Conservation (phyloP, 805 yeast genomes). For the Kodamaea jinghongensis region DNA sequence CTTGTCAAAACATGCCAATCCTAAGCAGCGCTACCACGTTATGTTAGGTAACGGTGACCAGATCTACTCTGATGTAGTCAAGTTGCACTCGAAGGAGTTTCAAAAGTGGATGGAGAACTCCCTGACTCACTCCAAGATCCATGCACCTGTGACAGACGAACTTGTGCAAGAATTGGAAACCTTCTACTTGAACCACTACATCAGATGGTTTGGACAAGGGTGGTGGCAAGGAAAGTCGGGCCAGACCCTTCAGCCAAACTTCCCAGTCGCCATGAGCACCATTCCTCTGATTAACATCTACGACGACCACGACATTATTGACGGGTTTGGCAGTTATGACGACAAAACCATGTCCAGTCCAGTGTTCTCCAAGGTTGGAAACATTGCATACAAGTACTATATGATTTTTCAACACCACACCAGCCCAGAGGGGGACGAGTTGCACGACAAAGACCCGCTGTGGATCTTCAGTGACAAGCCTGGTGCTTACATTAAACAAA, state of each 20-base stretch:
- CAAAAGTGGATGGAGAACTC: conserved; percentile 61
- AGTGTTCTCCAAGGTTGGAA: conserved; percentile 71
- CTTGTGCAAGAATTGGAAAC: conserved; percentile 54
- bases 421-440: conserved; percentile 37
- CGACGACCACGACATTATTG: conserved; percentile 97
- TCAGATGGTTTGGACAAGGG: conserved; percentile 89
- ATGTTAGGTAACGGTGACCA: conserved; percentile 99
- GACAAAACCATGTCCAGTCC: conserved; percentile 71
- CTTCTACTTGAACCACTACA: conserved; percentile 71
- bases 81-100: conserved; percentile 52
- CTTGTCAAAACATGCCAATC: conserved; percentile 53
- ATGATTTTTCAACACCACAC: conserved; percentile 90
- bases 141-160: conserved; percentile 42
- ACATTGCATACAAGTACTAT: conserved; percentile 78
- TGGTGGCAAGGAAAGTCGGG: conserved; percentile 74
- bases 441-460: conserved; percentile 30
- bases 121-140: conserved; percentile 43
- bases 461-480: conserved; percentile 60
- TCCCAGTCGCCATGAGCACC: conserved; percentile 72
- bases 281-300: conserved; percentile 84
- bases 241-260: conserved; percentile 60
- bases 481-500: conserved; percentile 71
- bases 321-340: conserved; percentile 89
- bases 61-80: conserved; percentile 82
- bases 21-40: conserved; percentile 62